Conservation (phyloP, 495 filamentous ascomycete genomes). For the Tuber melanosporum region DNA sequence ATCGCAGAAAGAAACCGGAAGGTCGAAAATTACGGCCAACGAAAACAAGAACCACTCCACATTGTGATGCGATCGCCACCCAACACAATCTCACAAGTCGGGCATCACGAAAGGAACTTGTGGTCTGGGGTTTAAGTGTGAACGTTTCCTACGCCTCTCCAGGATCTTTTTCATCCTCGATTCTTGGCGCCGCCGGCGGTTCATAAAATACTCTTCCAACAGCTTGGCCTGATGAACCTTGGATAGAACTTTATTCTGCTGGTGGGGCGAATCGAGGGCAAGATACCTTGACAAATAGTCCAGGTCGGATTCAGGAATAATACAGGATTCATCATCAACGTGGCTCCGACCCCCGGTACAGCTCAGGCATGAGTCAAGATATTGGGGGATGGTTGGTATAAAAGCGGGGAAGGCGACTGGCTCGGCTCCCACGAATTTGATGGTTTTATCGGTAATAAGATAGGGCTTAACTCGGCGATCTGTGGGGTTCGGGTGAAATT, state of each 20-base stretch:
- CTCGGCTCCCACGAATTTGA: not conserved
- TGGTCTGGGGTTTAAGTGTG: not conserved
- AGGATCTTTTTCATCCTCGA: not conserved
- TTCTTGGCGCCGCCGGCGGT: not conserved
- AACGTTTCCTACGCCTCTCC: not conserved
- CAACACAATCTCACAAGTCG: not conserved
- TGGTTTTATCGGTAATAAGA: not conserved
- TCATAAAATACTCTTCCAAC: not conserved
- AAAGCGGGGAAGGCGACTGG: not conserved
- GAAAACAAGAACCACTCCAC: not conserved
- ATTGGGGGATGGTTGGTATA: too few relatives aligned
- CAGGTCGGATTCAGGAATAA: not conserved
- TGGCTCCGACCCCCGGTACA: not conserved
- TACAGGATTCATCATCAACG: not conserved
- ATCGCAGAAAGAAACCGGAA: not conserved
- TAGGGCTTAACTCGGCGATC: not conserved
- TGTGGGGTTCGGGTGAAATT: not conserved
- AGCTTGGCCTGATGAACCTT: not conserved
- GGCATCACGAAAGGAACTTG: not conserved
- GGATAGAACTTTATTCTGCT: not conserved
- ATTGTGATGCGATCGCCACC: not conserved
- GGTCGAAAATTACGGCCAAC: not conserved
- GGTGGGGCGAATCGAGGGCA: not conserved
- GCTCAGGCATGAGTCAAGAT: not conserved
- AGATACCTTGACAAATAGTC: not conserved